Percentiles rank a stretch among this genome's conserved stretches.
phyloP scores from a whole-genome alignment of 306 rosid genomes.

The Acacia crassicarpa region DNA sequence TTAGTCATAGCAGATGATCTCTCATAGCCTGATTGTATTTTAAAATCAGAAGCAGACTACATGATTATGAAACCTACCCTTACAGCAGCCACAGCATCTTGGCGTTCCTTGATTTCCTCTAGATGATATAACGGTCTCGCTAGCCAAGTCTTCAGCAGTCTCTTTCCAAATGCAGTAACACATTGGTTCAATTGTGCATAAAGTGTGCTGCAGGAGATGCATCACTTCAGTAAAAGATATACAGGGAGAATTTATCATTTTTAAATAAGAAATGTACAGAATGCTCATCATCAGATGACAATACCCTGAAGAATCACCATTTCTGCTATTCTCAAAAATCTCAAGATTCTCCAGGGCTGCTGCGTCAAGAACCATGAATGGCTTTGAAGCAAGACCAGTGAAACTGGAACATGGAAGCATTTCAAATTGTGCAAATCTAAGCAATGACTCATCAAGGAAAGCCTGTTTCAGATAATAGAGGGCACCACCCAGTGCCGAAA shows the following conservation, averaged over 20 bases:
- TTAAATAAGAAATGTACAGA: neutral
- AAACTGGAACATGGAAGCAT: constrained; percentile 77
- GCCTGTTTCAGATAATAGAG: constrained; percentile 94
- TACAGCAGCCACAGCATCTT: constrained; percentile 74
- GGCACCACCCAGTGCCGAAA: constrained; percentile 87
- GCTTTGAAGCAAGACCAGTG: constrained; percentile 59
- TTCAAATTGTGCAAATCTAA: constrained; percentile 87
- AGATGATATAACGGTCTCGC: constrained; percentile 81
- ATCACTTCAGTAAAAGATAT: constrained; percentile 38
- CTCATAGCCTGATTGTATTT: neutral
- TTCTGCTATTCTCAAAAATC: constrained; percentile 86
- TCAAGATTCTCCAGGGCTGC: constrained; percentile 95
- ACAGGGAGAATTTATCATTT: neutral
- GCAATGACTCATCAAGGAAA: constrained; percentile 78
- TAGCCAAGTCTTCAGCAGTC: constrained; percentile 91
- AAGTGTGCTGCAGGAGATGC: constrained; percentile 63
- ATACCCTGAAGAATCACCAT: constrained; percentile 92
- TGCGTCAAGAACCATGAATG: constrained; percentile 92
- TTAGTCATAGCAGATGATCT: neutral
- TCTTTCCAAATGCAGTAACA: constrained; percentile 91
- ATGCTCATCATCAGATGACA: constrained; percentile 25
- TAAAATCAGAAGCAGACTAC: constrained; percentile 19
- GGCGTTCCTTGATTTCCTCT: constrained; percentile 79
- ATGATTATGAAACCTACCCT: constrained; percentile 53
- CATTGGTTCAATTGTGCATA: constrained; percentile 89